Conservation (phyloP, 345 rosid species). For the Ceriops tagal region DNA sequence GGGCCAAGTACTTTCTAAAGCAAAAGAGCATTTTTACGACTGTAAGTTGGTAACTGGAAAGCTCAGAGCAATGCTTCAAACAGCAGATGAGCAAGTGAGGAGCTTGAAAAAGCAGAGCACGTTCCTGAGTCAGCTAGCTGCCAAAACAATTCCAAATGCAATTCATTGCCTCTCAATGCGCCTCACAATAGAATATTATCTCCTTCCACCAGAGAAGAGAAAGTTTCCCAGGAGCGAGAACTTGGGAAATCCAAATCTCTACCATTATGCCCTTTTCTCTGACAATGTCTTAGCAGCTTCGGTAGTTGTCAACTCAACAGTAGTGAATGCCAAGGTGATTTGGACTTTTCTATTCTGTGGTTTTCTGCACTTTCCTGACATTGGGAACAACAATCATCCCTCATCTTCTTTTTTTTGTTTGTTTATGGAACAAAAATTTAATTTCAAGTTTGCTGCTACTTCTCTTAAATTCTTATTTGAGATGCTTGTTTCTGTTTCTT, state of each 20-base stretch:
- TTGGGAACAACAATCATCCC: not conserved
- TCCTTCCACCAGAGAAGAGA: constrained; percentile 86
- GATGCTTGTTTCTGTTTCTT: constrained; percentile 13
- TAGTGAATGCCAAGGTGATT: constrained; percentile 86
- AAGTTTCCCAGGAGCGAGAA: constrained; percentile 85
- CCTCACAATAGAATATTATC: constrained; percentile 87
- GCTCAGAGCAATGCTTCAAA: constrained; percentile 97
- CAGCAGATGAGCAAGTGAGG: constrained; percentile 97
- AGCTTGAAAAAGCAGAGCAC: constrained; percentile 98
- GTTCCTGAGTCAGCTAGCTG: constrained; percentile 96
- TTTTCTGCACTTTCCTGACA: not conserved
- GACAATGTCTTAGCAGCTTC: constrained; percentile 99
- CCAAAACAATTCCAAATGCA: constrained; percentile 92
- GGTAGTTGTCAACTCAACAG: constrained; percentile 95
- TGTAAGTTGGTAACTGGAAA: constrained; percentile 93
- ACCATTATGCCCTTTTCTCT: constrained; percentile 96
- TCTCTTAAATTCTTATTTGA: constrained; percentile 2
- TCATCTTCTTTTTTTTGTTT: not conserved
- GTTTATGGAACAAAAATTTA: not conserved
- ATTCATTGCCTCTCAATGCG: constrained; percentile 98
- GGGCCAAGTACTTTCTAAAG: constrained; percentile 87
- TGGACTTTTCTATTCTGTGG: constrained; percentile 11
- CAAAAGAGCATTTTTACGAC: constrained; percentile 77
- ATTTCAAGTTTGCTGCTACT: not conserved
- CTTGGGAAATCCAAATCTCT: constrained; percentile 73